Evolutionary conservation across 2,329 filamentous ascomycete genomes (phyloP), one percentile per base, ranked within the genome.

Genomic region (Trichophyton rubrum): DNA sequence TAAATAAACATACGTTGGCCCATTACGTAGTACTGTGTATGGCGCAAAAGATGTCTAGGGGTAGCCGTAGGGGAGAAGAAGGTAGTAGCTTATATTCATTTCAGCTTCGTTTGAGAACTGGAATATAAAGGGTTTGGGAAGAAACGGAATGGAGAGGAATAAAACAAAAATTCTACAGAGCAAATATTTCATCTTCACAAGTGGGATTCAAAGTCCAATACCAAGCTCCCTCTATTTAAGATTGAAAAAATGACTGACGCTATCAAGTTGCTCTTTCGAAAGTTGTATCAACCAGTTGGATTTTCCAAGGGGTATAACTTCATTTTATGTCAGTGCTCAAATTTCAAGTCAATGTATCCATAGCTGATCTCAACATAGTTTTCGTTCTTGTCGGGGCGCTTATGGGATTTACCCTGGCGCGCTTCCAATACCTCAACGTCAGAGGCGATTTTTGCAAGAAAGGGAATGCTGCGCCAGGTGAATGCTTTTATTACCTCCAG

Each of bases 331-430:
- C 5, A 59, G 58, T 51, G 22, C 17, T 13, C 30, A 3, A 17
- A 9, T 13, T 40, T 33, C 5, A 30, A 27, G 27, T 53, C 27
- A 27, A 27, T 9, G 11, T 20, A 13, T 56, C 9, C n/a, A 20
- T 53, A 9, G 45, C 45, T 59, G 20, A 59, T 27, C 13, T 13
- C 17, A 33, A 7, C 38, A 9, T 40, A 53, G 58, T 70, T 56
- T 63, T 78, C 62, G 69, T 82, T 56, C 77, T 80, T 58, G 71
- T 67, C 40, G 78, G 78, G 1, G 72, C 72, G 0, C 67, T 82
- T 5, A 61, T 79, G 15, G 75, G 73, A 13, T 83, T 85, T 66
- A 67, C 70, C 3, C 71, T 83, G 13, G 73, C 77, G 2, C 77
- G 79, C 4, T 65, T 82, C 1, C 68, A 68, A 47, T 82, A 79